These are phyloP conservation scores for Metarhizium album DNA, from an alignment of 2,329 filamentous ascomycete genomes.

Conservation along the genomic window DNA sequence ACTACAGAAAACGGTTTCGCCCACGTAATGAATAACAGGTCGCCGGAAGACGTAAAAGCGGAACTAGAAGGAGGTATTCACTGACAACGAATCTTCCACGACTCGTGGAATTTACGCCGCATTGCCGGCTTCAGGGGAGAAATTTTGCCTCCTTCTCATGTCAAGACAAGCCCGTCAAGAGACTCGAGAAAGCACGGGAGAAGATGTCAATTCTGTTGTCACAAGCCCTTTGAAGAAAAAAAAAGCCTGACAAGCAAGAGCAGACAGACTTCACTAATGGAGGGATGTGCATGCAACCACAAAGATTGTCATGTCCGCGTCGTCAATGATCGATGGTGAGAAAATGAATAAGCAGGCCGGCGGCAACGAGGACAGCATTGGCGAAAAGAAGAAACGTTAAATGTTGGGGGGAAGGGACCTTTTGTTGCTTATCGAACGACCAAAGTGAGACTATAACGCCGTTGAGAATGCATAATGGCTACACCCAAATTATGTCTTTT, in stretches of 20 bases:
- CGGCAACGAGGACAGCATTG: background rate
- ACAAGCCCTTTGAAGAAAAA: background rate
- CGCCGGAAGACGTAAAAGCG: background rate
- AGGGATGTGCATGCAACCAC: background rate
- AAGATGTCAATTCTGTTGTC: background rate
- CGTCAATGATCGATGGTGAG: background rate
- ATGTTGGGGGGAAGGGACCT: slow-evolving; percentile 2
- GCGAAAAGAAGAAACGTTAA: background rate
- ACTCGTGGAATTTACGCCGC: background rate
- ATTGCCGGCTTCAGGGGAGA: background rate
- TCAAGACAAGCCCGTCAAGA: background rate
- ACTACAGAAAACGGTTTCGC: background rate
- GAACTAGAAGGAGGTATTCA: background rate
- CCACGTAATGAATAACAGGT: background rate
- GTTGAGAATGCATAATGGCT: slow-evolving; percentile 27
- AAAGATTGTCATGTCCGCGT: background rate
- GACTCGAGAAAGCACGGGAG: background rate
- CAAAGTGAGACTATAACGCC: slow-evolving; percentile 21
- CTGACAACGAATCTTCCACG: background rate
- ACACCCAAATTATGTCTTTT: slow-evolving; percentile 18
- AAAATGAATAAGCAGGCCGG: background rate
- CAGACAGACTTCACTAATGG: background rate
- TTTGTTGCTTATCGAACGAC: slow-evolving; percentile 10
- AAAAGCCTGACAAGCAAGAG: background rate
- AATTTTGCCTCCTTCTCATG: background rate